Conservation (phyloP, 768 basidiomycete species). For the Boletus fagicola region DNA sequence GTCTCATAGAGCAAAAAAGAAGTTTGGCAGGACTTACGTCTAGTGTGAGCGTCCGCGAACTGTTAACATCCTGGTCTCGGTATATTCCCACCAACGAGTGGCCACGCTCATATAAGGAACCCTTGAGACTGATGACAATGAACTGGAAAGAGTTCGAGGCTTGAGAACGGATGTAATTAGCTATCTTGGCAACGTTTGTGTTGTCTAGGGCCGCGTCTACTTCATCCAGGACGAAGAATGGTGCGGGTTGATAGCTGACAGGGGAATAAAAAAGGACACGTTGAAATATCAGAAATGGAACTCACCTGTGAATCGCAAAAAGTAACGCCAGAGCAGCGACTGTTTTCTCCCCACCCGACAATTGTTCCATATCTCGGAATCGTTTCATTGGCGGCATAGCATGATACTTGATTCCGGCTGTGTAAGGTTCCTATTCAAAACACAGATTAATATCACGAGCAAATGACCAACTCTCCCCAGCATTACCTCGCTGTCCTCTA, state of each 20-base stretch:
- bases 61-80: constrained; percentile 91
- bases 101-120: constrained; percentile 86
- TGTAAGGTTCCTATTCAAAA: constrained; percentile 68
- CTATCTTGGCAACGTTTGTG: constrained; percentile 96
- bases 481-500: constrained; percentile 92
- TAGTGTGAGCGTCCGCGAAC: constrained; percentile 86
- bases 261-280: background rate
- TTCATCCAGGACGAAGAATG: constrained; percentile 98
- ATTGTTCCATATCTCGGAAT: constrained; percentile 98
- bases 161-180: constrained; percentile 86
- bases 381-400: constrained; percentile 99
- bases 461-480: constrained; percentile 22
- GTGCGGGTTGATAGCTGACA: constrained; percentile 87
- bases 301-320: constrained; percentile 93
- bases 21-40: constrained; percentile 54
- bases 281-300: background rate
- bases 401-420: constrained; percentile 93
- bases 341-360: constrained; percentile 98
- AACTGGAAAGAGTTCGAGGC: constrained; percentile 89
- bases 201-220: constrained; percentile 98
- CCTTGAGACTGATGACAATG: constrained; percentile 95
- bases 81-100: constrained; percentile 92
- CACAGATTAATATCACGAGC: constrained; percentile 1
- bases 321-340: constrained; percentile 95
- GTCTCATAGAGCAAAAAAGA: background rate